These are phyloP conservation scores for Vigna hirtella DNA, from an alignment of 306 rosid species.

Conservation along the genomic window DNA sequence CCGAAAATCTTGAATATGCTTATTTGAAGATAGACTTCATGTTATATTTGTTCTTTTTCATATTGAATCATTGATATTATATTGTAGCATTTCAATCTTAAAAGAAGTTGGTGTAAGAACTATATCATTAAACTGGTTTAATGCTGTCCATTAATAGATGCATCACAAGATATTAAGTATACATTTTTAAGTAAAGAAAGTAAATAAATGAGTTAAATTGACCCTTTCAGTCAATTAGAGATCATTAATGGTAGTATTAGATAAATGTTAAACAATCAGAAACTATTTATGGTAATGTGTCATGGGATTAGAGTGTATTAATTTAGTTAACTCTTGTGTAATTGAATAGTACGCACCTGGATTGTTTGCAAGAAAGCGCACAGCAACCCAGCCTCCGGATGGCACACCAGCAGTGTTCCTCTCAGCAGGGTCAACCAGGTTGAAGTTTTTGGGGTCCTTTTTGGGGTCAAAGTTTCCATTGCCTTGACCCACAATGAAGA, in stretches of 20 bases:
- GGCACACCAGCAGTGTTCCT: constrained; percentile 76
- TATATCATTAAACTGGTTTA: neutral
- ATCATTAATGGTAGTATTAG: too few relatives aligned
- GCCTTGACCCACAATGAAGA: constrained; percentile 76
- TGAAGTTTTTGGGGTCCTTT: constrained; percentile 63
- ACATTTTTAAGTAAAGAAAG: neutral
- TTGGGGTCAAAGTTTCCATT: constrained; percentile 70
- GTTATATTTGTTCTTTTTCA: neutral
- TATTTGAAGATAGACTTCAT: neutral
- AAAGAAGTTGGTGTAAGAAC: neutral
- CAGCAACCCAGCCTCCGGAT: constrained; percentile 78
- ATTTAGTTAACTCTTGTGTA: neutral
- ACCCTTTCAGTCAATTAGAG: too few relatives aligned
- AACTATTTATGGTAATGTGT: neutral
- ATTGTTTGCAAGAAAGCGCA: constrained; percentile 71
- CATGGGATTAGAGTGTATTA: neutral
- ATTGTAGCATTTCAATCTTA: neutral
- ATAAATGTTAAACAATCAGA: too few relatives aligned
- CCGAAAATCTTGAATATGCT: neutral
- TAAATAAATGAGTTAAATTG: neutral
- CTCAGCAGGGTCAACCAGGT: constrained; percentile 76
- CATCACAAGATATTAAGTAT: neutral
- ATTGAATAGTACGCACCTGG: constrained; percentile 56
- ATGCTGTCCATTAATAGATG: neutral
- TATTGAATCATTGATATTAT: neutral